Evolutionary conservation across 2,329 filamentous ascomycete genomes (phyloP).

Genomic region (Laburnicola sp.): DNA sequence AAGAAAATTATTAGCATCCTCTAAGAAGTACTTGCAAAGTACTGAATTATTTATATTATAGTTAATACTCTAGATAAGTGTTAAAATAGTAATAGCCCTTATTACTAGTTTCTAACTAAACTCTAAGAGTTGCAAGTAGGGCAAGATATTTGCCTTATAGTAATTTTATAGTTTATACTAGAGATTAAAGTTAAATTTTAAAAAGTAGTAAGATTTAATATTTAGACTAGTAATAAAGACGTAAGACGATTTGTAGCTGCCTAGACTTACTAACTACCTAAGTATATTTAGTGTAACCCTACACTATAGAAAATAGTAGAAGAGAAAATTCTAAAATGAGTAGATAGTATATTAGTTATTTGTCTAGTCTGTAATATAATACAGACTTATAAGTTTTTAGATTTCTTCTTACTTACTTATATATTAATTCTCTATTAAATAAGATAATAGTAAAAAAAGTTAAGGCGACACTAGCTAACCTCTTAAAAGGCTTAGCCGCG

Average conservation of each 20-base stretch:
- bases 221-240: slow-evolving; percentile 20
- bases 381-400: too few relatives aligned
- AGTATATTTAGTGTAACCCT: slow-evolving; percentile 6
- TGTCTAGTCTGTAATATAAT: too few relatives aligned
- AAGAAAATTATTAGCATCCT: background rate
- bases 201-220: slow-evolving; percentile 9
- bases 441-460: too few relatives aligned
- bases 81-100: background rate
- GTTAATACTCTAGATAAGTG: slow-evolving; percentile 8
- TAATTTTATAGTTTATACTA: slow-evolving; percentile 15
- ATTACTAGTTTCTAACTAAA: background rate
- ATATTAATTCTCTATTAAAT: too few relatives aligned
- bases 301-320: too few relatives aligned
- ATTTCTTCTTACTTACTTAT: too few relatives aligned
- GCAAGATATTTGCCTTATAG: background rate
- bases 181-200: slow-evolving; percentile 11
- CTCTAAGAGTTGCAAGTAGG: background rate
- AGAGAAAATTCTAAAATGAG: too few relatives aligned
- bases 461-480: background rate
- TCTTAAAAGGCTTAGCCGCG: too few relatives aligned
- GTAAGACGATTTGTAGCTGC: slow-evolving; percentile 14
- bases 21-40: background rate
- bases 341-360: too few relatives aligned
- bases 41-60: background rate
- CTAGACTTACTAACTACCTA: slow-evolving; percentile 14